Percentiles rank a stretch among this genome's conserved stretches.
Evolutionary conservation across 2,329 filamentous ascomycete species (phyloP).

Genomic region (Venturia aucupariae): DNA sequence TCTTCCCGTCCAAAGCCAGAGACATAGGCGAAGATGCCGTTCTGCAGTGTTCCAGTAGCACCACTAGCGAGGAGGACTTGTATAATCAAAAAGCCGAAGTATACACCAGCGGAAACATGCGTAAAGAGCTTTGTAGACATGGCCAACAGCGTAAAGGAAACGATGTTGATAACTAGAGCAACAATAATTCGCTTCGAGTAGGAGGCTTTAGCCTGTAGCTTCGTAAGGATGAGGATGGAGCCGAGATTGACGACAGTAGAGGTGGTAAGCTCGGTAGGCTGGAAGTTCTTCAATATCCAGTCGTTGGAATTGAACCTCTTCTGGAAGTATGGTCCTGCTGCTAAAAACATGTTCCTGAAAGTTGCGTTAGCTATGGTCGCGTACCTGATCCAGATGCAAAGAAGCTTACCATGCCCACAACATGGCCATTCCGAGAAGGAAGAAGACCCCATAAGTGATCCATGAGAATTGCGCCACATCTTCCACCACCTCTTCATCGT

Average conservation of each 20-base stretch:
- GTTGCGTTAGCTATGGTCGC: slow-evolving; percentile 14
- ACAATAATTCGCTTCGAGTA: slow-evolving; percentile 80
- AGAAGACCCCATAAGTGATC: slow-evolving; percentile 78
- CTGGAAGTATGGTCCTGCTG: slow-evolving; percentile 88
- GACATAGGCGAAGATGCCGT: slow-evolving; percentile 88
- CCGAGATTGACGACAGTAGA: slow-evolving; percentile 75
- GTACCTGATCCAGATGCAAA: slow-evolving; percentile 21
- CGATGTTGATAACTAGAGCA: slow-evolving; percentile 68
- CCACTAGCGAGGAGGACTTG: slow-evolving; percentile 74
- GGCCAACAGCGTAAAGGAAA: slow-evolving; percentile 67
- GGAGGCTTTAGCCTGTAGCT: slow-evolving; percentile 70
- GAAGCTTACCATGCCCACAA: slow-evolving; percentile 80
- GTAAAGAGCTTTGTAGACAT: slow-evolving; percentile 66
- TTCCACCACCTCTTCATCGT: neutral
- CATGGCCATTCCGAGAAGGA: slow-evolving; percentile 83
- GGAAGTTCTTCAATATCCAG: slow-evolving; percentile 73
- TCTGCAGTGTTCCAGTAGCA: slow-evolving; percentile 80
- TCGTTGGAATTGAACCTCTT: slow-evolving; percentile 62
- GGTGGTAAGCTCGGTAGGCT: slow-evolving; percentile 78
- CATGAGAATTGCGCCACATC: slow-evolving; percentile 56
- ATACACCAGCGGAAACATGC: slow-evolving; percentile 50
- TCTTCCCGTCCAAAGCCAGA: slow-evolving; percentile 74
- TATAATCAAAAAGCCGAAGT: slow-evolving; percentile 72
- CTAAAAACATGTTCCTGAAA: slow-evolving; percentile 92
- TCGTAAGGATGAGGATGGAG: slow-evolving; percentile 66